Percentiles rank a stretch among this genome's conserved stretches.
Conservation (phyloP, 805 yeast species). For the Candida xyloterini region DNA sequence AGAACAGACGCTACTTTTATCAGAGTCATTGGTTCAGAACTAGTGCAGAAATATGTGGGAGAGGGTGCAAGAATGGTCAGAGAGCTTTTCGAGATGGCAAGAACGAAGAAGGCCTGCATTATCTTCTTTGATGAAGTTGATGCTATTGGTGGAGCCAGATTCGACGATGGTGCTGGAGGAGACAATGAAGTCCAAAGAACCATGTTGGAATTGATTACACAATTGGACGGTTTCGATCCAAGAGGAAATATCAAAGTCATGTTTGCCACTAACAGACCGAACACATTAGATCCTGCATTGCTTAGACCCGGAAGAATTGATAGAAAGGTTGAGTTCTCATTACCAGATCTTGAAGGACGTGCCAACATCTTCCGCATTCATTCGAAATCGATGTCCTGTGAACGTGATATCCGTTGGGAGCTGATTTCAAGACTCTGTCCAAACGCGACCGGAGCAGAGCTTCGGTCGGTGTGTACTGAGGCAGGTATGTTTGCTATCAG, state of each 20-base stretch:
- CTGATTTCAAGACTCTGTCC: constrained; percentile 96
- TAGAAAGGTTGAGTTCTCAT: constrained; percentile 94
- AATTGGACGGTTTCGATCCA: constrained; percentile 97
- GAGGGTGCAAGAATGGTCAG: constrained; percentile 99
- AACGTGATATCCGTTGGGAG: constrained; percentile 98
- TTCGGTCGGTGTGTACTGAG: constrained; percentile 97
- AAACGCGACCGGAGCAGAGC: constrained; percentile 97
- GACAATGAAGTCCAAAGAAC: constrained; percentile 99
- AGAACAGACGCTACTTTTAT: constrained; percentile 99
- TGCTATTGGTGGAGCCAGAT: constrained; percentile 99
- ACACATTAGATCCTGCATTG: constrained; percentile 95
- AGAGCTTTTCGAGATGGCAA: constrained; percentile 98
- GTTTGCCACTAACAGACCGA: constrained; percentile 99
- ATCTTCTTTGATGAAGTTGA: constrained; percentile 98
- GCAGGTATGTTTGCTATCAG: constrained; percentile 99
- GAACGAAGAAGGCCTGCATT: constrained; percentile 96
- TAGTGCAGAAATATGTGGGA: constrained; percentile 98
- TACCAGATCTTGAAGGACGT: constrained; percentile 96
- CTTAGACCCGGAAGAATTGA: constrained; percentile 98
- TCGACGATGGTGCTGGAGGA: constrained; percentile 99
- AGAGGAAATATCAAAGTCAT: constrained; percentile 98
- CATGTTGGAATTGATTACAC: constrained; percentile 96
- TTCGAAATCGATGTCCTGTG: constrained; percentile 96
- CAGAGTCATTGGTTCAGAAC: constrained; percentile 96
- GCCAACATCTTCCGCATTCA: constrained; percentile 97